Evolutionary conservation across 139 green algal genomes (phyloP), one percentile per base, ranked within the genome.

Genomic region (Chlorella sp.): DNA sequence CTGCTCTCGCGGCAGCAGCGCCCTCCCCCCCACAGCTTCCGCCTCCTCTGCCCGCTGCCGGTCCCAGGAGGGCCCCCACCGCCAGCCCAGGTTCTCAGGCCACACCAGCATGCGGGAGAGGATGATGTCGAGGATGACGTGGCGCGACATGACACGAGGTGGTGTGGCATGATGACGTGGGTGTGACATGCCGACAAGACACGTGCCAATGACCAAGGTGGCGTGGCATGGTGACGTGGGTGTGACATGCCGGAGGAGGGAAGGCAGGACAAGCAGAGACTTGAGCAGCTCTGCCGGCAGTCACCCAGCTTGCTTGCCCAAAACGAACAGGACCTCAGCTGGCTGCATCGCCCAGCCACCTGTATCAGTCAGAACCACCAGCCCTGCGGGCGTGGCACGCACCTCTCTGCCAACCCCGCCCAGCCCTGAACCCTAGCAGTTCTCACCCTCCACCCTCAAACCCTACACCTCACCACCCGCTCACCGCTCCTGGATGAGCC

Each of bases 401-500:
- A 37, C 22, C 69, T 28, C 16, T 19, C 12, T 15, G n/a, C 12
- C 28, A 28, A 36, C n/a, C 76, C n/a, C 15, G 3, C 4, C n/a
- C 34, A 82, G 22, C 78, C 3, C 19, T 26, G 11, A 26, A 28
- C 64, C 64, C 22, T 71, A 71, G 64, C 64, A 71, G n/a, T n/a
- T n/a, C n/a, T n/a, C n/a, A n/a, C n/a, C n/a, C n/a, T n/a, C n/a
- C n/a, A n/a, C n/a, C n/a, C n/a, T n/a, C n/a, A n/a, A n/a, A n/a
- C n/a, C n/a, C n/a, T n/a, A n/a, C n/a, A n/a, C n/a, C 64, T 71
- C 34, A 61, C 32, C 36, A 14, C 77, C 77, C 21, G 18, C 83
- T 14, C 64, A 88, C 84, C 68, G 40, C 30, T 88, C 84, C 66
- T 88, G 84, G 68, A 88, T 88, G 66, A 92, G 76, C 57, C 76